Conservation (phyloP, 371 early-diverging fungal genomes). For the Apophysomyces ossiformis region DNA sequence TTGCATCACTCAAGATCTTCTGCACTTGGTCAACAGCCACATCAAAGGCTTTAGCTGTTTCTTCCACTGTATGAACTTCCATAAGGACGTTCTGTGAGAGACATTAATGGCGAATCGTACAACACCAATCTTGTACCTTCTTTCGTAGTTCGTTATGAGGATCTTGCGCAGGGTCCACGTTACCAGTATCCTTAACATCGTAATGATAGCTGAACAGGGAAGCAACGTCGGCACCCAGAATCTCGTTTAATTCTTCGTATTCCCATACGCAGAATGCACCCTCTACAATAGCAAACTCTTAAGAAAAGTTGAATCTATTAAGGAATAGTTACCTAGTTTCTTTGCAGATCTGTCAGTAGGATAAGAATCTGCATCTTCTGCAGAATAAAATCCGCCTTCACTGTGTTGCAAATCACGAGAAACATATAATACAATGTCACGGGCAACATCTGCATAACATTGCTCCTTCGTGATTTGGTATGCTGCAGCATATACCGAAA, state of each 20-base stretch:
- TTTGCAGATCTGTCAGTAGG: conserved; percentile 42
- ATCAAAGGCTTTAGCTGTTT: conserved; percentile 45
- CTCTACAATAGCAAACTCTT: conserved; percentile 38
- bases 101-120: not conserved
- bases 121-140: conserved; percentile 42
- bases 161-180: conserved; percentile 60
- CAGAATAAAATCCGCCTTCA: conserved; percentile 70
- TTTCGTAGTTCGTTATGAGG: conserved; percentile 63
- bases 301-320: not conserved
- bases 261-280: conserved; percentile 78
- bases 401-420: conserved; percentile 50
- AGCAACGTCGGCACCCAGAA: conserved; percentile 44
- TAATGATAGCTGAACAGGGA: conserved; percentile 51
- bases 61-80: conserved; percentile 39
- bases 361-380: conserved; percentile 75
- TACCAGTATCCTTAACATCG: conserved; percentile 60
- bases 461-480: conserved; percentile 55
- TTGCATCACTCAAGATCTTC: conserved; percentile 31
- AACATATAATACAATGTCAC: conserved; percentile 65
- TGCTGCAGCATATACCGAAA: conserved; percentile 50
- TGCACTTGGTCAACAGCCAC: conserved; percentile 30
- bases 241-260: conserved; percentile 42
- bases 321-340: conserved; percentile 43
- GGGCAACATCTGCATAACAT: conserved; percentile 46
- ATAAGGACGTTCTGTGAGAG: conserved; percentile 59